Percentiles rank a stretch among this genome's conserved stretches.
These are phyloP conservation scores for Boletellus sp. DNA, from an alignment of 768 basidiomycete species.

Conservation along the genomic window DNA sequence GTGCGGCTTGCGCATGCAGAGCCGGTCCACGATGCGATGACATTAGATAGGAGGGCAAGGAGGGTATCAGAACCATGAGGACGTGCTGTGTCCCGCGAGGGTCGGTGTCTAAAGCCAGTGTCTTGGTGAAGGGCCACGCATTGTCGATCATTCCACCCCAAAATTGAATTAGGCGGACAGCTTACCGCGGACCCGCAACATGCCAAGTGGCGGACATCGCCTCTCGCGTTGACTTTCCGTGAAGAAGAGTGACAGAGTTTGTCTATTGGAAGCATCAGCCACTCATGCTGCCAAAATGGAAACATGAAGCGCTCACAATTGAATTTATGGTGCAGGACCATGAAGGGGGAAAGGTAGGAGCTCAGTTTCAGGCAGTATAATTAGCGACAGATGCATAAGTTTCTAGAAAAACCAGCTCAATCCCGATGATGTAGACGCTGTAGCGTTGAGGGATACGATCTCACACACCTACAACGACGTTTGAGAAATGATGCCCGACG, in stretches of 20 bases:
- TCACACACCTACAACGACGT: no score
- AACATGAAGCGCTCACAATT: neutral
- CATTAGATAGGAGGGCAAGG: neutral
- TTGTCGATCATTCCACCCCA: neutral
- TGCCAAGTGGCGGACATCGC: neutral
- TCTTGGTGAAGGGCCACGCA: neutral
- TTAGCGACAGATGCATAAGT: neutral
- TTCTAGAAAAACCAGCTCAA: neutral
- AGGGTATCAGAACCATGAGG: neutral
- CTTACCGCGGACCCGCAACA: neutral
- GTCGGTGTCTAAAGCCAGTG: neutral
- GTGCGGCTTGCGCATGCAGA: neutral
- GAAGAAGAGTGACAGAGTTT: neutral
- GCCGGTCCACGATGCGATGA: conserved; percentile 1
- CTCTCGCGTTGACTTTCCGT: neutral
- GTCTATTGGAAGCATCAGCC: neutral
- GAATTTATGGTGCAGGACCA: neutral
- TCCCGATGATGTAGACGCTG: neutral
- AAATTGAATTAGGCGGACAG: no score
- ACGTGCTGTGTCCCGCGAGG: neutral
- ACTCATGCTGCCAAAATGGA: conserved; percentile 7
- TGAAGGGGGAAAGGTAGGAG: neutral
- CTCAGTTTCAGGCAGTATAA: neutral
- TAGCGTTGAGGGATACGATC: no score
- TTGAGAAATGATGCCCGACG: no score